These are phyloP conservation scores for Coemansia sp. DNA, from an alignment of 192 early-diverging fungal genomes.

Conservation along the genomic window DNA sequence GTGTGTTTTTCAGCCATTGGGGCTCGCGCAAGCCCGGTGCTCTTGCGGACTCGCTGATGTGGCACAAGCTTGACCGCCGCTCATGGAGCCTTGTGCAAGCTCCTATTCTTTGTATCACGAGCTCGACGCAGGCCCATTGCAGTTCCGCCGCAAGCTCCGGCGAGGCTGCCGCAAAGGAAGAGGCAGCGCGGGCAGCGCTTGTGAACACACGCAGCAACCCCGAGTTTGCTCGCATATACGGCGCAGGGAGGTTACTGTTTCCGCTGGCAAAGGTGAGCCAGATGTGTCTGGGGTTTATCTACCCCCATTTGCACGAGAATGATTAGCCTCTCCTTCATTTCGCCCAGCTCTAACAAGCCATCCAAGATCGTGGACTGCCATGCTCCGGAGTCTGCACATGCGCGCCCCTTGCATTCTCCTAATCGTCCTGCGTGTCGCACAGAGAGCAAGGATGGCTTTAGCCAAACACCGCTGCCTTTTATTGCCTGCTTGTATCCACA, in stretches of 20 bases:
- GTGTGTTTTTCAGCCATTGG: conserved; percentile 52
- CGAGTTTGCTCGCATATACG: conserved; percentile 39
- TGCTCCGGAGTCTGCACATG: not conserved
- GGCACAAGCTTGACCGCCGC: conserved; percentile 34
- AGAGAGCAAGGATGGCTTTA: not conserved
- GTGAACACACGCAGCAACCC: conserved; percentile 27
- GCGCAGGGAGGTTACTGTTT: conserved; percentile 40
- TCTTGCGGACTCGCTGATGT: conserved; percentile 33
- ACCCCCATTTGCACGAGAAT: conserved; percentile 7
- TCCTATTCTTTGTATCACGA: conserved; percentile 39
- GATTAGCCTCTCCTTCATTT: not conserved
- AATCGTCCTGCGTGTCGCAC: not conserved
- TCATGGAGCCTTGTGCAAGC: conserved; percentile 37
- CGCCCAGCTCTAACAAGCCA: not conserved
- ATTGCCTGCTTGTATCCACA: not conserved
- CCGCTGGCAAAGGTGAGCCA: conserved; percentile 33
- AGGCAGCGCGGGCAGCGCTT: conserved; percentile 35
- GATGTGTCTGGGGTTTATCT: conserved; percentile 45
- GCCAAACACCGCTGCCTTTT: not conserved
- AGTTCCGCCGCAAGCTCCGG: not conserved
- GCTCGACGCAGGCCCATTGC: conserved; percentile 8
- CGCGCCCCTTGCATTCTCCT: not conserved
- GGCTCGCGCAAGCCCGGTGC: conserved; percentile 38
- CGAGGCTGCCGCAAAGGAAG: conserved; percentile 23
- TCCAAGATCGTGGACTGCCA: not conserved